A percentile compares a stretch with the other conserved stretches of the same genome.
Conservation (phyloP, 768 basidiomycete genomes). For the Tricholoma sp. region DNA sequence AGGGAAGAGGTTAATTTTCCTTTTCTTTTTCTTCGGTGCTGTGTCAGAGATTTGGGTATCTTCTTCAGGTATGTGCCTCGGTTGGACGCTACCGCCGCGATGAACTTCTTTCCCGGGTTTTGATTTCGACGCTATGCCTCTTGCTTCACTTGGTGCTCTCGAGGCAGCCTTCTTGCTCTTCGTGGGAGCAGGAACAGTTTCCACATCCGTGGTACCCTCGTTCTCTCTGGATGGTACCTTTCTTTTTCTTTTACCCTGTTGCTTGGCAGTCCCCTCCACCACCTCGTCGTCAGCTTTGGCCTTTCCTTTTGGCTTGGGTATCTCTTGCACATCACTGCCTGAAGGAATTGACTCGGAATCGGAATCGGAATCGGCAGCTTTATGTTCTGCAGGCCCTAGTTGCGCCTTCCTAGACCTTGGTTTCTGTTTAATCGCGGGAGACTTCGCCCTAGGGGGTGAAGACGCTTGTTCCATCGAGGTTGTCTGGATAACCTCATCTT, state of each 20-base stretch:
- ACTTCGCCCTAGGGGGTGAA: conserved; percentile 3
- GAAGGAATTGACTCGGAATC: conserved; percentile 12
- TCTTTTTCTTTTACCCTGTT: conserved; percentile 25
- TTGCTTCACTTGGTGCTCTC: conserved; percentile 1
- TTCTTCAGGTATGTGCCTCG: conserved; percentile 2
- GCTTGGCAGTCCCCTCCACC: conserved; percentile 3
- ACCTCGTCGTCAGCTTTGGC: conserved; percentile 22
- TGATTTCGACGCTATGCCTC: background rate
- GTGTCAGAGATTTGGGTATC: conserved; percentile 2
- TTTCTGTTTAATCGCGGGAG: conserved; percentile 4
- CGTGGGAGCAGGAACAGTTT: conserved; percentile 12
- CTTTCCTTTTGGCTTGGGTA: conserved; percentile 28
- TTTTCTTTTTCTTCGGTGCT: conserved; percentile 59
- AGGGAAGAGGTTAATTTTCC: conserved; percentile 63
- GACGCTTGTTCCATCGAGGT: conserved; percentile 3
- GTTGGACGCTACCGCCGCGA: conserved; percentile 12
- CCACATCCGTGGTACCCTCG: conserved; percentile 8
- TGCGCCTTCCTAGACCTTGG: conserved; percentile 5
- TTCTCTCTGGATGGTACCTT: conserved; percentile 23
- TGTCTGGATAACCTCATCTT: conserved; percentile 1
- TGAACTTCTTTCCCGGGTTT: conserved; percentile 9
- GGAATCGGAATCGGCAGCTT: background rate
- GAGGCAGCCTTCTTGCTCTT: conserved; percentile 12
- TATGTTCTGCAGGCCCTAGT: background rate
- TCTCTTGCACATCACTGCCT: conserved; percentile 3